Percentiles rank a stretch among this genome's conserved stretches.
Conservation (phyloP, 805 yeast genomes). For the Candida montana region DNA sequence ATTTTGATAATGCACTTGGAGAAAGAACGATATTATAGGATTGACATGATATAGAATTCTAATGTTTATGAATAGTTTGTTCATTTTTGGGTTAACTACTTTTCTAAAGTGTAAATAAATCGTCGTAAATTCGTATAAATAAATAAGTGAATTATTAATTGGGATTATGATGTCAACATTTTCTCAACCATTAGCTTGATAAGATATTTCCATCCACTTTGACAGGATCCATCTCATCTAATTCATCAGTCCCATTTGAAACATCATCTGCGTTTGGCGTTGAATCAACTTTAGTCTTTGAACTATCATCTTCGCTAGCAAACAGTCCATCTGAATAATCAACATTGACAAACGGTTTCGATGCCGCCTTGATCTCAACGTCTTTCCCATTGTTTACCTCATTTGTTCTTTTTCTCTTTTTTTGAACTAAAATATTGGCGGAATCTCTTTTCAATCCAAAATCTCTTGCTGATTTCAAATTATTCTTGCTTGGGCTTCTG, state of each 20-base stretch:
- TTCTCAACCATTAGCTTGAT: no score
- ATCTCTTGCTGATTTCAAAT: neutral
- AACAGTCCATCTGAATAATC: conserved; percentile 22
- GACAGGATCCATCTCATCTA: conserved; percentile 13
- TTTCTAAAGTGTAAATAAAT: no score
- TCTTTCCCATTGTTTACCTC: neutral
- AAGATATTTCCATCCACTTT: conserved; percentile 15
- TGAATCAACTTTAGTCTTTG: conserved; percentile 1
- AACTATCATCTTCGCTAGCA: neutral
- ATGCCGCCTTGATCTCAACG: neutral
- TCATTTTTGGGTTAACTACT: neutral
- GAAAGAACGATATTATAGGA: neutral
- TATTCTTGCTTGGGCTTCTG: conserved; percentile 8
- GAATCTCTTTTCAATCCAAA: conserved; percentile 1
- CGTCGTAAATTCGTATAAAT: no score
- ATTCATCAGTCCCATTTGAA: conserved; percentile 9
- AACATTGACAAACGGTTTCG: conserved; percentile 12
- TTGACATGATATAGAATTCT: neutral
- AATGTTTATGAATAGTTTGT: no score
- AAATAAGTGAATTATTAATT: no score
- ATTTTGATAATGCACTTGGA: neutral
- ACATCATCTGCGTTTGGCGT: conserved; percentile 4
- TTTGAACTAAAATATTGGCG: neutral
- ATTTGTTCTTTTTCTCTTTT: neutral
- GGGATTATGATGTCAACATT: neutral